phyloP scores from a whole-genome alignment of 1,139 yeast genomes.

The Candida sanyaensis region DNA sequence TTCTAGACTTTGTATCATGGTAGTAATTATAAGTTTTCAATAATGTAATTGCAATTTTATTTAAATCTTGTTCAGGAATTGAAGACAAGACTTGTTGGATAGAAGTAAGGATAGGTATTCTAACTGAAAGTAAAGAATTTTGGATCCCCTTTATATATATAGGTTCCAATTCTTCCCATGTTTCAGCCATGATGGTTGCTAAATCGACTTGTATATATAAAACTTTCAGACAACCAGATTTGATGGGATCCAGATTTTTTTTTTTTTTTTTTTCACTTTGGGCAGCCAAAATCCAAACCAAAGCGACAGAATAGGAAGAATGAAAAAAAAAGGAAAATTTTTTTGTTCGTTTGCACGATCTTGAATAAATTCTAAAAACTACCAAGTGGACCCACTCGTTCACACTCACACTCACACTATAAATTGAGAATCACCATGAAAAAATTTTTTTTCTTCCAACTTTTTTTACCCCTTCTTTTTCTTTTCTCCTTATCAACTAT shows the following conservation, averaged over 20 bases:
- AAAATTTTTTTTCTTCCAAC: slow-evolving; percentile 7
- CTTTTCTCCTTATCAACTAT: slow-evolving; percentile 53
- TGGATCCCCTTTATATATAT: slow-evolving; percentile 25
- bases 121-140: slow-evolving; percentile 34
- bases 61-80: slow-evolving; percentile 22
- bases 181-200: slow-evolving; percentile 2
- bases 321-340: neutral
- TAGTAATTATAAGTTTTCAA: slow-evolving; percentile 53
- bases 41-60: slow-evolving; percentile 25
- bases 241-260: neutral
- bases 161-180: slow-evolving; percentile 17
- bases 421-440: slow-evolving; percentile 1
- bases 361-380: neutral
- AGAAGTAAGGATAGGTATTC: slow-evolving; percentile 31
- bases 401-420: neutral
- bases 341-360: neutral
- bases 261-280: neutral
- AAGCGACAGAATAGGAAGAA: too few relatives aligned
- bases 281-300: too few relatives aligned
- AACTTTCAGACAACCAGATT: neutral
- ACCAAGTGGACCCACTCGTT: neutral
- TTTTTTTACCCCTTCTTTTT: slow-evolving; percentile 9
- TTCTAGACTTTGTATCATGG: slow-evolving; percentile 50
- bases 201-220: too few relatives aligned
- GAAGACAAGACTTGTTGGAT: slow-evolving; percentile 17